Evolutionary conservation across 2,329 filamentous ascomycete genomes (phyloP).

Genomic region (Ciborinia camelliae): DNA sequence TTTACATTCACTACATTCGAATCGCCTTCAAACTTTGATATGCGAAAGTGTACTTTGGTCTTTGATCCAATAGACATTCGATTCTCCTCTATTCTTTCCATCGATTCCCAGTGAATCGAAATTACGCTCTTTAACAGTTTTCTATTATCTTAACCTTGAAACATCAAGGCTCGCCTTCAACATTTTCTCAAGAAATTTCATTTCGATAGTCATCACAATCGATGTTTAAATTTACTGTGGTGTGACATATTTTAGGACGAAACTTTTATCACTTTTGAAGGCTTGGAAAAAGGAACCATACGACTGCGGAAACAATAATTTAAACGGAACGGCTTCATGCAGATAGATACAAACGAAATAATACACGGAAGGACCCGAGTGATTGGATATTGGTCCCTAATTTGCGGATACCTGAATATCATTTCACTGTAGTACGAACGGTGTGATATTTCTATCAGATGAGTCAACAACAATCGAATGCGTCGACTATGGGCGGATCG

Average conservation of each 20-base stretch:
- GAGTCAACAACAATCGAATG: slow-evolving; percentile 34
- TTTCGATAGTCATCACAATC: slow-evolving; percentile 14
- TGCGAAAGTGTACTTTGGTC: slow-evolving; percentile 26
- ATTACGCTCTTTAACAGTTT: slow-evolving; percentile 33
- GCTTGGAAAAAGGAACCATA: neutral
- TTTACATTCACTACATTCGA: slow-evolving; percentile 19
- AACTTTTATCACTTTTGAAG: neutral
- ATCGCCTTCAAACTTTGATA: slow-evolving; percentile 20
- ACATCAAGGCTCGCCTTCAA: slow-evolving; percentile 29
- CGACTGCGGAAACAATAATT: neutral
- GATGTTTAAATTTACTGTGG: slow-evolving; percentile 17
- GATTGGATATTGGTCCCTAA: slow-evolving; percentile 26
- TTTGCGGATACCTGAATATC: slow-evolving; percentile 24
- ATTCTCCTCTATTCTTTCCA: slow-evolving; percentile 26
- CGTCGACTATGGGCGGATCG: slow-evolving; percentile 40
- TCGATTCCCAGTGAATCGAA: slow-evolving; percentile 34
- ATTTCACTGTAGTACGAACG: slow-evolving; percentile 13
- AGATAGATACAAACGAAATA: slow-evolving; percentile 35
- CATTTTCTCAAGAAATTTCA: slow-evolving; percentile 15
- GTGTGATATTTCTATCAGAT: slow-evolving; percentile 26
- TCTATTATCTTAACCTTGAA: slow-evolving; percentile 23
- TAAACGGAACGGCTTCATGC: slow-evolving; percentile 34
- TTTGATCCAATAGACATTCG: slow-evolving; percentile 25
- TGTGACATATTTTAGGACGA: neutral
- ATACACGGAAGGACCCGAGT: slow-evolving; percentile 25